Evolutionary conservation across 306 rosid genomes (phyloP), one percentile per base, ranked within the genome.

Genomic region (Prinsepia uniflora): DNA sequence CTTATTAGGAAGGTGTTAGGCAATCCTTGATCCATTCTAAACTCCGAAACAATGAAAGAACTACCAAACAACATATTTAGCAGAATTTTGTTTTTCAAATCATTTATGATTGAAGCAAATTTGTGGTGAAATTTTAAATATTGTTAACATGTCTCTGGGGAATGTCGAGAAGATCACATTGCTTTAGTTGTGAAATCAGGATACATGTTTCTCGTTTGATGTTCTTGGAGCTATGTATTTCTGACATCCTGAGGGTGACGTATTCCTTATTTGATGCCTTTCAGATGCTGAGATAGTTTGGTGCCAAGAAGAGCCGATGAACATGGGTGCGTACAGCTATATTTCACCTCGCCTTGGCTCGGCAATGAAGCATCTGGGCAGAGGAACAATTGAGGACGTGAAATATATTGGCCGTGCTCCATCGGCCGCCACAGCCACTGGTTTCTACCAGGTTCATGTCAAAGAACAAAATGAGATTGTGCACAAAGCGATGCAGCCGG

Each of bases 221-320:
- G 24, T 52, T 52, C 5, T 12, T 14, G 15, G 74, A 40, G 43
- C 10, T 18, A 48, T 53, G 45, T 10, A 6, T 44, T 36, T 7
- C 22, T 67, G 67, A 47, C 58, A 30, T 75, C 22, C 36, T 47
- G 72, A 70, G 54, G 54, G 70, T 73, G 19, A 72, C 71, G 54
- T 4, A 52, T 54, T 65, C 11, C 3, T 65, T 47, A 69, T 70
- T 42, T 74, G 70, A 64, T 81, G 79, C 41, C 50, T 70, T 30
- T 70, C 68, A 95, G 99, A 95, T 85, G 97, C 97, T 2, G 99
- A 95, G 85, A 20, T 89, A 56, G 97, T 89, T 36, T 95, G 99
- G 99, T 89, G 96, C 78, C 99, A 95, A 81, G 99, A 95, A 76
- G 99, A 95, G 80, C 89, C 97, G 22, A 85, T 95, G 97, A 95